phyloP scores from a whole-genome alignment of 2,329 filamentous ascomycete species.

The Colletotrichum caudatum region DNA sequence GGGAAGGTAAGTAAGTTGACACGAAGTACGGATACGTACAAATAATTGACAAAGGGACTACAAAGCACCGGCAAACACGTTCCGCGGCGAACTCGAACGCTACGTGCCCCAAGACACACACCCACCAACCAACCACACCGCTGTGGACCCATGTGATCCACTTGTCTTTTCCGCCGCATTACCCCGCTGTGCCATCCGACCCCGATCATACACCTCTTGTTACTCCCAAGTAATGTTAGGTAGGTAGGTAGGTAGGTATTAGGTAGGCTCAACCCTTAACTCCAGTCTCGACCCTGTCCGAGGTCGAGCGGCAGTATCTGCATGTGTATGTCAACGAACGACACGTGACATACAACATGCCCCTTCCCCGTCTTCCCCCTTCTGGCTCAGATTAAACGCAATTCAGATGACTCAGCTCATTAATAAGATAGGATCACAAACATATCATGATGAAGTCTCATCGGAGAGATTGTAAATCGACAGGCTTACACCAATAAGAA shows the following conservation, averaged over 20 bases:
- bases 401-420: neutral
- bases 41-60: neutral
- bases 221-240: too few species aligned
- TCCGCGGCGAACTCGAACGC: conserved; percentile 20
- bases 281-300: conserved; percentile 2
- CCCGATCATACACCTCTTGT: neutral
- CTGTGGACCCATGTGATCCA: neutral
- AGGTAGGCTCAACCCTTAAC: neutral
- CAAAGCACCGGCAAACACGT: conserved; percentile 36
- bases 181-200: conserved; percentile 22
- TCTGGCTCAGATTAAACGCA: neutral
- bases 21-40: too few species aligned
- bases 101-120: neutral
- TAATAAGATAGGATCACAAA: neutral
- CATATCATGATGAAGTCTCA: neutral
- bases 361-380: neutral
- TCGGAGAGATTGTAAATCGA: too few species aligned
- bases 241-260: too few species aligned
- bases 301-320: neutral
- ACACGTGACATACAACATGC: neutral
- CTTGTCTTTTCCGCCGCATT: neutral
- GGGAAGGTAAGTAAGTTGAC: too few species aligned
- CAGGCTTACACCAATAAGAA: conserved; percentile 49
- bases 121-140: conserved; percentile 22
- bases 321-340: neutral